Base-by-base conservation (phyloP, 441 rosid genomes). In the Omphalea diandra region DNA sequence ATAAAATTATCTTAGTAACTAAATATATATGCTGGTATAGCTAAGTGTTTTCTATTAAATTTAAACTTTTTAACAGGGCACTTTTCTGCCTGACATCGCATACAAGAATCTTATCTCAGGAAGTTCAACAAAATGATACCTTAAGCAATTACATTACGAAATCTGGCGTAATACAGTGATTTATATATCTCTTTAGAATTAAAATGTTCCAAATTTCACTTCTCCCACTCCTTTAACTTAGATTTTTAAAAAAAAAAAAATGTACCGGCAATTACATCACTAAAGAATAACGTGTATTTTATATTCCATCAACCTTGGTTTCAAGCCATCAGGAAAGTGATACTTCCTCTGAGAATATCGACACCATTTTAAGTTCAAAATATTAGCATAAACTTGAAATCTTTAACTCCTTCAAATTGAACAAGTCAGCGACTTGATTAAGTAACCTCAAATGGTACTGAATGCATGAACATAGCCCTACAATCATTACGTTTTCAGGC, bases 91-190 rank as follows among this genome's bases (percentile, higher is more conserved):
- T 31, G 27, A 65, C 56, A 32, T 47, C 68, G 47, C 7, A 46
- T 49, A 49, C n/a, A 38, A 46, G 68, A 64, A 46, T 47, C 68
- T 31, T 29, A 29, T 46, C 55, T 44, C 27, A 44, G 18, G 26
- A 47, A 29, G 18, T 43, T 64, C 8, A 63, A 29, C 35, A 26
- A 26, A 24, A 17, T 57, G 18, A 24, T 44, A 63, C 26, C 43
- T 65, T 31, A 31, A 18, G 18, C 41, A 65, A 44, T 31, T 36
- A 27, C n/a, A 15, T 22, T n/a, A n/a, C n/a, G n/a, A n/a, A n/a
- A n/a, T n/a, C n/a, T n/a, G n/a, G n/a, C n/a, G n/a, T n/a, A n/a
- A n/a, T n/a, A n/a, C n/a, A n/a, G n/a, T n/a, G n/a, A n/a, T n/a
- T n/a, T n/a, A n/a, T n/a, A n/a, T n/a, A n/a, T n/a, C n/a, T n/a